phyloP scores from a whole-genome alignment of 495 filamentous ascomycete genomes.

The Xylaria cubensis region DNA sequence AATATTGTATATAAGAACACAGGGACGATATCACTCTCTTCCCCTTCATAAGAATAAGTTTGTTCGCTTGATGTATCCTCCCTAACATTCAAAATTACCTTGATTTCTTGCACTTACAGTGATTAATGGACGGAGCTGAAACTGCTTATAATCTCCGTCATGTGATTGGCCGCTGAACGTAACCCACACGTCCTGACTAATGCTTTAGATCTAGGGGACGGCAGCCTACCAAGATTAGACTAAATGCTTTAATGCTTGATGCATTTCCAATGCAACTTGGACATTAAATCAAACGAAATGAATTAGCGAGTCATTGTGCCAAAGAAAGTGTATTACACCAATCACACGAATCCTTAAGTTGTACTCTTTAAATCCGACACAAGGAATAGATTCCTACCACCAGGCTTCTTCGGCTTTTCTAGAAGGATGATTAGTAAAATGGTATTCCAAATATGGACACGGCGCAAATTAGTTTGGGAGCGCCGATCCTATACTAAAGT shows the following conservation, averaged over 20 bases:
- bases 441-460: constrained; percentile 21
- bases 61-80: background rate
- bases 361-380: background rate
- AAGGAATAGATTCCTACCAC: background rate
- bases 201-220: background rate
- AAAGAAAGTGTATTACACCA: background rate
- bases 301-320: background rate
- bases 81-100: background rate
- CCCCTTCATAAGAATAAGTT: background rate
- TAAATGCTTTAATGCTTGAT: background rate
- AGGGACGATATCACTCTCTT: background rate
- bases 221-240: background rate
- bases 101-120: background rate
- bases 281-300: background rate
- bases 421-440: constrained; percentile 20
- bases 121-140: background rate
- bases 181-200: background rate
- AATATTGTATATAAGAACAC: no score
- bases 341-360: background rate
- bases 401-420: constrained; percentile 19
- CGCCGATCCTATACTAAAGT: constrained; percentile 8
- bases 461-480: constrained; percentile 20
- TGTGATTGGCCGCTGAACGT: constrained; percentile 6
- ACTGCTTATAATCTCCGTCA: background rate
- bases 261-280: background rate